A percentile compares a stretch with the other conserved stretches of the same genome.
phyloP scores from a whole-genome alignment of 345 rosid species.

The Gossypium arboreum region DNA sequence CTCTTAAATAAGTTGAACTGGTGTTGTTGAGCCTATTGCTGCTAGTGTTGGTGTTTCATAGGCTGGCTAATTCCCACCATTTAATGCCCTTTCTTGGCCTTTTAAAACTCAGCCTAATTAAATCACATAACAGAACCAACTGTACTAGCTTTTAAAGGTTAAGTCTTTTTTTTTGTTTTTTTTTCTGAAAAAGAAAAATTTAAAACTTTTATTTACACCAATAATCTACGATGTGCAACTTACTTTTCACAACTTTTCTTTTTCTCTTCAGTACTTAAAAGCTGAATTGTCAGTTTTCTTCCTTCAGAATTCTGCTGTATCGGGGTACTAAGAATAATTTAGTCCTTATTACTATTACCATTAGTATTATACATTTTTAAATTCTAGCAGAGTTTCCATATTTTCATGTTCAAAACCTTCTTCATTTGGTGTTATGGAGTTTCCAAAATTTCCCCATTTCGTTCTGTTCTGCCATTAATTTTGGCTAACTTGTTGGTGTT shows the following conservation, averaged over 20 bases:
- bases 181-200: background rate
- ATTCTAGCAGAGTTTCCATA: background rate
- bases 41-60: background rate
- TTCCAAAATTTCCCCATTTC: background rate
- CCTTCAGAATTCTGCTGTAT: background rate
- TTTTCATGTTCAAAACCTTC: background rate
- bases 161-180: background rate
- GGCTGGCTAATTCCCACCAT: constrained; percentile 19
- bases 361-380: background rate
- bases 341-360: background rate
- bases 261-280: background rate
- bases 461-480: background rate
- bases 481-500: background rate
- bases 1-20: background rate
- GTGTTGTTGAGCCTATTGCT: constrained; percentile 11
- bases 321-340: background rate
- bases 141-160: constrained; percentile 6
- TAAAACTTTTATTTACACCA: background rate
- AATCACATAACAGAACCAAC: background rate
- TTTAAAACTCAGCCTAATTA: constrained; percentile 12
- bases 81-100: constrained; percentile 15
- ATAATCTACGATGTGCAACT: background rate
- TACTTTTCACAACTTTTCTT: background rate
- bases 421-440: background rate
- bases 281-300: constrained; percentile 15